Evolutionary conservation across 2,329 filamentous ascomycete species (phyloP).

Genomic region (Diplodia corticola): DNA sequence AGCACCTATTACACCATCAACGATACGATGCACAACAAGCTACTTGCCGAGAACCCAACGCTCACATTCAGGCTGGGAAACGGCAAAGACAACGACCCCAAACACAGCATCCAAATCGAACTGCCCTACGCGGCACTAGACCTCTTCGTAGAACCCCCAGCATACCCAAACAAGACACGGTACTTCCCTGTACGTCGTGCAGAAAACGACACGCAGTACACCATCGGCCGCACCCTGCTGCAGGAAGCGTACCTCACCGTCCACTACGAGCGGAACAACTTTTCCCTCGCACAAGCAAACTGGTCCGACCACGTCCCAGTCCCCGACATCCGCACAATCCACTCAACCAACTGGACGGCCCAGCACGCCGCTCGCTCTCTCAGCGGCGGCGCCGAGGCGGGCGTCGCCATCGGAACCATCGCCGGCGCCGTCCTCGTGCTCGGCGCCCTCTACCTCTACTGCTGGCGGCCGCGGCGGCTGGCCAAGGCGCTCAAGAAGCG

Average conservation of each 20-base stretch:
- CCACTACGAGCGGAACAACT: conserved; percentile 38
- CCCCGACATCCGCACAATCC: neutral
- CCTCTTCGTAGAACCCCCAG: neutral
- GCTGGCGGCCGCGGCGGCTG: neutral
- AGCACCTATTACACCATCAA: conserved; percentile 43
- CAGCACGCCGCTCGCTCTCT: conserved; percentile 25
- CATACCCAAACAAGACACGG: neutral
- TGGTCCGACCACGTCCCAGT: neutral
- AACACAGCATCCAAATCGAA: neutral
- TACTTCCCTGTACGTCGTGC: conserved; percentile 44
- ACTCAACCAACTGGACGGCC: neutral
- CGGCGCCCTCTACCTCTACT: neutral
- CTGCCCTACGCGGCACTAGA: conserved; percentile 4
- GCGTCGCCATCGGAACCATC: neutral
- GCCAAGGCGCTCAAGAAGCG: neutral
- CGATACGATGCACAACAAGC: conserved; percentile 36
- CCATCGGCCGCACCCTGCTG: conserved; percentile 36
- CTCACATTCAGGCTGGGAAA: conserved; percentile 41
- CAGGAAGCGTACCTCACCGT: conserved; percentile 42
- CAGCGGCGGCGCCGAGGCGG: neutral
- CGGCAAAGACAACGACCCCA: neutral
- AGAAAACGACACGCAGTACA: conserved; percentile 31
- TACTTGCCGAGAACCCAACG: conserved; percentile 36
- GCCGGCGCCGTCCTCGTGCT: neutral
- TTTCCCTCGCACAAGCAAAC: conserved; percentile 27